Evolutionary conservation across 768 basidiomycete species (phyloP).

Genomic region (Rhodotorula kratochvilovae): DNA sequence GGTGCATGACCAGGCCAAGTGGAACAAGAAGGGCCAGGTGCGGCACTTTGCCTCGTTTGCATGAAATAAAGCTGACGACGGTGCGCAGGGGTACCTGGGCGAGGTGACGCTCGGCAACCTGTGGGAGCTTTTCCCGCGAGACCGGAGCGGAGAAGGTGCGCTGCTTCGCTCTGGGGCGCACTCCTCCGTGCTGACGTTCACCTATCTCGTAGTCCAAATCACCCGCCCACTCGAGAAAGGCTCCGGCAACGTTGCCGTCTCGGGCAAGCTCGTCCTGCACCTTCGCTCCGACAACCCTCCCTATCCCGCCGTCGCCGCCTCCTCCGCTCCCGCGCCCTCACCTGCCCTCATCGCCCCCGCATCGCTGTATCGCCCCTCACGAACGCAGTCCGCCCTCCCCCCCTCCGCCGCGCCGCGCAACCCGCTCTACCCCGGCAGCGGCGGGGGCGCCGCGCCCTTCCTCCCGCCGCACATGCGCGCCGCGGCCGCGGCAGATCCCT

Average conservation of each 20-base stretch:
- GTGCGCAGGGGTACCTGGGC: conserved; percentile 31
- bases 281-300: conserved; percentile 6
- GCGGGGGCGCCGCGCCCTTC: not conserved
- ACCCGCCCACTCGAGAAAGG: conserved; percentile 27
- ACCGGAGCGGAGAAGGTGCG: conserved; percentile 13
- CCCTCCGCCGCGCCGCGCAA: not conserved
- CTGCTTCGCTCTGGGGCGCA: no score
- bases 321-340: not conserved
- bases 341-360: not conserved
- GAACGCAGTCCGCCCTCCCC: not conserved
- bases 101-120: conserved; percentile 19
- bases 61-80: not conserved
- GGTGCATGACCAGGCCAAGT: conserved; percentile 29
- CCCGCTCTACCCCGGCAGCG: not conserved
- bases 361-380: no score
- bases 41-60: not conserved
- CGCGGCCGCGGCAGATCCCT: not conserved
- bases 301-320: not conserved
- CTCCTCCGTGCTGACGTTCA: not conserved
- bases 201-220: not conserved
- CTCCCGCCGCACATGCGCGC: not conserved
- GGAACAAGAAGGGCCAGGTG: conserved; percentile 24
- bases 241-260: conserved; percentile 32
- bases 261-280: conserved; percentile 16
- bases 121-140: conserved; percentile 16